These are phyloP conservation scores for Acanthamoeba castellanii DNA, from an alignment of 208 protist genomes.

Conservation along the genomic window DNA sequence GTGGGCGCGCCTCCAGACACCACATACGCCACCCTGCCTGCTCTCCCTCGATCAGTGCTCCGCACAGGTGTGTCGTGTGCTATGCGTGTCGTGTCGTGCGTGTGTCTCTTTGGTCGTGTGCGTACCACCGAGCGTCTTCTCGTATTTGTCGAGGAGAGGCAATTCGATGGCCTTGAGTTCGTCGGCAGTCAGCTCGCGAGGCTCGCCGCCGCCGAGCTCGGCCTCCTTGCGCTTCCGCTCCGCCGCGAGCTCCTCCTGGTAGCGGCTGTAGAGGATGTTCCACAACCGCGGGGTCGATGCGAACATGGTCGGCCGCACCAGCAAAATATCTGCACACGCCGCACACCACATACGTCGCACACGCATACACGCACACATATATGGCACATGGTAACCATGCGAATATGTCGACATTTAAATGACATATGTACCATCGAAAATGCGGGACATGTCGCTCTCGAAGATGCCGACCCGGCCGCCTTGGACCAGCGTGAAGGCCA, in stretches of 20 bases:
- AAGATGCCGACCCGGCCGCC: constrained; percentile 63
- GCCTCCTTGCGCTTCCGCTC: background rate
- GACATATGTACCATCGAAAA: constrained; percentile 76
- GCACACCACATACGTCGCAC: no score
- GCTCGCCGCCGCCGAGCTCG: background rate
- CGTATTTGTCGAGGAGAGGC: constrained; percentile 25
- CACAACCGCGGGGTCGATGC: constrained; percentile 89
- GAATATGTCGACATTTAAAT: background rate
- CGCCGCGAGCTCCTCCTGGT: constrained; percentile 28
- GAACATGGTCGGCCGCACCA: constrained; percentile 90
- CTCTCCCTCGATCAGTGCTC: background rate
- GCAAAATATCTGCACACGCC: constrained; percentile 81
- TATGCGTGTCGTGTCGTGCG: background rate
- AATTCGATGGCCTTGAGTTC: constrained; percentile 24
- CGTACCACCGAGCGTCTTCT: constrained; percentile 36
- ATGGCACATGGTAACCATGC: background rate
- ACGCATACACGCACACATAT: background rate
- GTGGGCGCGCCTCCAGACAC: constrained; percentile 90
- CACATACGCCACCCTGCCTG: constrained; percentile 78
- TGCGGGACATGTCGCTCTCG: constrained; percentile 81
- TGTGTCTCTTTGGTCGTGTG: background rate
- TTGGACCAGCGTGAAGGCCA: constrained; percentile 21
- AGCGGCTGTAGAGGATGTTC: constrained; percentile 86
- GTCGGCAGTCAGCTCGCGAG: background rate
- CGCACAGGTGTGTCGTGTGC: background rate